Conservation (phyloP, 768 basidiomycete genomes). For the Trametes cingulata region DNA sequence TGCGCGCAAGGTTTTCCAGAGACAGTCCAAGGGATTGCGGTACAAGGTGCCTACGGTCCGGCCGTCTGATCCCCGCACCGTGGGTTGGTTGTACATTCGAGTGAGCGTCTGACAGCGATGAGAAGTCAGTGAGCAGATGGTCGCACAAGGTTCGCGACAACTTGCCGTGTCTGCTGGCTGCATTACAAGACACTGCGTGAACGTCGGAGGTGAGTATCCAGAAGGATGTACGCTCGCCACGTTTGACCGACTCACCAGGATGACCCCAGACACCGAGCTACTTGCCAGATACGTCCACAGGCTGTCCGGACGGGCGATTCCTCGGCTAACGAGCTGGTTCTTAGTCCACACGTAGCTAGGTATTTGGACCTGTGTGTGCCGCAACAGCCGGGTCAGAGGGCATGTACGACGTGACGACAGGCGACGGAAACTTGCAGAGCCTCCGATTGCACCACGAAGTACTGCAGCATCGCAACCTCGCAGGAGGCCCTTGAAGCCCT, state of each 20-base stretch:
- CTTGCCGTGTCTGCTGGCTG: conserved; percentile 86
- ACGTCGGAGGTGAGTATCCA: conserved; percentile 9
- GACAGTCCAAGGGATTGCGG: conserved; percentile 88
- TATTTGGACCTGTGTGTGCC: conserved; percentile 68
- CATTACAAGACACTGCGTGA: conserved; percentile 76
- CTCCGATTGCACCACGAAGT: conserved; percentile 90
- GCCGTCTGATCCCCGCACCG: conserved; percentile 65
- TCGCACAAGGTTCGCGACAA: conserved; percentile 9
- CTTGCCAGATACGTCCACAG: conserved; percentile 84
- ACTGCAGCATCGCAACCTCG: conserved; percentile 93
- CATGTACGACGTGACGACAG: not conserved
- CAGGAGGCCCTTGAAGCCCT: conserved; percentile 75
- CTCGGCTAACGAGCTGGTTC: conserved; percentile 63
- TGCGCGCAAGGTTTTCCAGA: conserved; percentile 89
- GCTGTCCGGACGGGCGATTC: conserved; percentile 70
- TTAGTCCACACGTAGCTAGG: conserved; percentile 95
- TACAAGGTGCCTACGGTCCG: conserved; percentile 73
- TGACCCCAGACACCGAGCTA: conserved; percentile 83
- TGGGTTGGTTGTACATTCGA: conserved; percentile 94
- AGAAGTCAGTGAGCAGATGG: conserved; percentile 14
- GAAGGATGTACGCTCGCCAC: not conserved
- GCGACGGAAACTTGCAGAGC: conserved; percentile 51
- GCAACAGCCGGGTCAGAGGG: not conserved
- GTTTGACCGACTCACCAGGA: conserved; percentile 64
- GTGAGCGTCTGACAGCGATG: conserved; percentile 63